Conservation (phyloP, 352 stramenopile genomes). For the Globisporangium recalcitrans region DNA sequence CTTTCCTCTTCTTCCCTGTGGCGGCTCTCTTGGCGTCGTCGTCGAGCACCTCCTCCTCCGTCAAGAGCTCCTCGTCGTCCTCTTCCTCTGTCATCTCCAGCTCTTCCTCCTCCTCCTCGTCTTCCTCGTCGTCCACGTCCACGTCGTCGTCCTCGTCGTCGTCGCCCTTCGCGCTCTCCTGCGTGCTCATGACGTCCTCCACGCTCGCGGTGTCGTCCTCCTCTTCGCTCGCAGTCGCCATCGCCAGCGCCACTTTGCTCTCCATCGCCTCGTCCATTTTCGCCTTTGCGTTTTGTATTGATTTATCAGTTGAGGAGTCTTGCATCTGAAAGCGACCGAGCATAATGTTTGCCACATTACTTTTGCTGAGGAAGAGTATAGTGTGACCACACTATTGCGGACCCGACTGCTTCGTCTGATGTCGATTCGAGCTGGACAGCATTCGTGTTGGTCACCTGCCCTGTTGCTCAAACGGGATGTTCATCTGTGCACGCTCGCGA, state of each 20-base stretch:
- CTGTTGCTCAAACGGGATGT: too few species aligned
- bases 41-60: slow-evolving; percentile 17
- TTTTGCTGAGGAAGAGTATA: not conserved
- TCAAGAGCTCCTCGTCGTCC: slow-evolving; percentile 23
- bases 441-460: too few species aligned
- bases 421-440: not conserved
- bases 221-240: slow-evolving; percentile 10
- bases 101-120: slow-evolving; percentile 24
- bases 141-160: slow-evolving; percentile 37
- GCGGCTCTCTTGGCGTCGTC: slow-evolving; percentile 13
- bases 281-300: not conserved
- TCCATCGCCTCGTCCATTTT: slow-evolving; percentile 3
- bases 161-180: slow-evolving; percentile 23
- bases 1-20: not conserved
- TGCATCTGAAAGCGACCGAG: not conserved
- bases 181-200: slow-evolving; percentile 17
- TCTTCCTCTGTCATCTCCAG: slow-evolving; percentile 43
- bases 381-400: not conserved
- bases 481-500: too few species aligned
- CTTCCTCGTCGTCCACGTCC: slow-evolving; percentile 36
- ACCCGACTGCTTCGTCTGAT: not conserved
- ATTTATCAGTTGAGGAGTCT: too few species aligned
- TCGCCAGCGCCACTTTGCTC: not conserved
- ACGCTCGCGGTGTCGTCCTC: slow-evolving; percentile 12
- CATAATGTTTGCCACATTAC: not conserved